Base-by-base conservation (phyloP, 2,329 filamentous ascomycete species). In the Cladosporium velox region DNA sequence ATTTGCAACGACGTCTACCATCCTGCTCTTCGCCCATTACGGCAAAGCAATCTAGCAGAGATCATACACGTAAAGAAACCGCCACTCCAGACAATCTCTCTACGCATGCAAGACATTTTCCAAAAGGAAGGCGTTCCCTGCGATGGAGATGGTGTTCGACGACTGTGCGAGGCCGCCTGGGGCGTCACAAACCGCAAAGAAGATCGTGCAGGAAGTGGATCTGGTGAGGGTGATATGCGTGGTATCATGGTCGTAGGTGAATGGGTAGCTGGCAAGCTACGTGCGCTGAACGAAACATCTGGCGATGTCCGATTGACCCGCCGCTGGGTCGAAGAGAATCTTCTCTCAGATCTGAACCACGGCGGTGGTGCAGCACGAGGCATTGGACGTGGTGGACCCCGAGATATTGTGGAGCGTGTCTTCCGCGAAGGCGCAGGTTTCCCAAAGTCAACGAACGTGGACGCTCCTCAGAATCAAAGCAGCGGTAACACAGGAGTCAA, bases 1-100 rank as follows among this genome's bases (percentile, higher is more conserved):
- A 95, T 99, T 72, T 99, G 95, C 82, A 99, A 99, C 73, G 96
- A 99, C 77, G 88, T 98, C 0, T 99, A 99, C 74, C 93, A 97
- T 71, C 89, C 94, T 4, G 91, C 93, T 24, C 84, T 99, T 49
- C 87, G 93, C 32, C 93, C 92, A 0, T 83, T 99, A 8, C 88
- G 95, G n/a, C 91, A 94, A 68, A 82, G 81, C 69, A 93, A 92
- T 0, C 88, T 95, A 59, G 95, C 94, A 0, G 95, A 99, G 77
- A 88, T 98, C 47, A 89, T 99, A 26, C 93, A 96, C 74, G 90
- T 97, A 38, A 91, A 94, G 58, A 95, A 95, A 72, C 93, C 95
- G 1, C 89, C 91, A 0, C 80, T 98, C 11, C 93, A 96, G 68
- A 90, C 93, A 59, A 92, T 98, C 2, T 89, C 96, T 4, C 84